Conservation (phyloP, 1,284 basidiomycete genomes). For the Apiotrichum brassicae region DNA sequence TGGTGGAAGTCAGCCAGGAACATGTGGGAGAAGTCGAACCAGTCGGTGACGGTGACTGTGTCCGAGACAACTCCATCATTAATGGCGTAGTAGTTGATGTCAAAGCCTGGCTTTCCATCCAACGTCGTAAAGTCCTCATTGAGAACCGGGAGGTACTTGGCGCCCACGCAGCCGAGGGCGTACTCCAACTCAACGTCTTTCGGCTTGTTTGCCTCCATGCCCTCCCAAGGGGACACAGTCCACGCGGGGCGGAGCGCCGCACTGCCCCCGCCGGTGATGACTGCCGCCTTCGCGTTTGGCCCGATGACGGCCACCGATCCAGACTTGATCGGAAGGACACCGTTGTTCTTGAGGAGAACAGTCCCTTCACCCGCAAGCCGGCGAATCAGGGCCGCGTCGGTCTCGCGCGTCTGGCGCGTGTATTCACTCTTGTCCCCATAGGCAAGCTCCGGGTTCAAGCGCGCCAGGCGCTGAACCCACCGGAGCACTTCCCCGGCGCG, state of each 20-base stretch:
- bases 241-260: constrained; percentile 52
- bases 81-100: constrained; percentile 22
- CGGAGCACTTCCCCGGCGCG: constrained; percentile 39
- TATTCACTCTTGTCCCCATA: constrained; percentile 21
- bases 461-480: constrained; percentile 27
- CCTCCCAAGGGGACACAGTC: constrained; percentile 53
- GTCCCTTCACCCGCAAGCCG: constrained; percentile 51
- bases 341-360: constrained; percentile 52
- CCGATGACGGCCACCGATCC: constrained; percentile 54
- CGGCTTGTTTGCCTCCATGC: constrained; percentile 50
- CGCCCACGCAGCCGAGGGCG: constrained; percentile 33
- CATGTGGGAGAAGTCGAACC: constrained; percentile 18
- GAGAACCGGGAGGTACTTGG: constrained; percentile 23
- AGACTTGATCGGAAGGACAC: constrained; percentile 25
- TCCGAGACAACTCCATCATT: constrained; percentile 11
- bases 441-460: constrained; percentile 24
- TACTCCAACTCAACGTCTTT: constrained; percentile 46
- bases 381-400: constrained; percentile 24
- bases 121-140: constrained; percentile 22
- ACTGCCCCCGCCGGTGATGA: constrained; percentile 55
- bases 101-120: constrained; percentile 24
- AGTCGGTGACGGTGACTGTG: constrained; percentile 12
- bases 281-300: constrained; percentile 54
- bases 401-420: constrained; percentile 21
- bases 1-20: constrained; percentile 27